Evolutionary conservation across 768 basidiomycete species (phyloP).

Genomic region (Hemileccinum rubropunctum): DNA sequence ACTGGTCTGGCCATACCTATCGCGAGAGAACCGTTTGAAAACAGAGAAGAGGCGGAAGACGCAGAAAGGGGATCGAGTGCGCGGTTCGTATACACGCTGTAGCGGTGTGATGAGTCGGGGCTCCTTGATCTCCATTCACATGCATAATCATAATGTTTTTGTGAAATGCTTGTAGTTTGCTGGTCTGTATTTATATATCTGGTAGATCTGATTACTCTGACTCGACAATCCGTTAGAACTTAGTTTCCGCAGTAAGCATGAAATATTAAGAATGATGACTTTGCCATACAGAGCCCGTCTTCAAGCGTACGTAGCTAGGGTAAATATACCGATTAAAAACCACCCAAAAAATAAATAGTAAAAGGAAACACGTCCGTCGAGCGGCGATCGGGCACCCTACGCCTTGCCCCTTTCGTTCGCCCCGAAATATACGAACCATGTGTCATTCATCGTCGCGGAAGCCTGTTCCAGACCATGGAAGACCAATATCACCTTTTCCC

Average conservation of each 20-base stretch:
- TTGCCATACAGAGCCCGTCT: too few species aligned
- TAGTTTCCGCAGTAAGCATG: too few species aligned
- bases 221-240: too few species aligned
- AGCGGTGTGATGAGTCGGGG: not conserved
- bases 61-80: constrained; percentile 49
- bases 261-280: too few species aligned
- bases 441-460: constrained; percentile 43
- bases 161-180: too few species aligned
- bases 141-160: too few species aligned
- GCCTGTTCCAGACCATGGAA: constrained; percentile 53
- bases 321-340: not conserved
- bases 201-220: too few species aligned
- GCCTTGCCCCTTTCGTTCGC: constrained; percentile 3
- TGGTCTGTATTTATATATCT: too few species aligned
- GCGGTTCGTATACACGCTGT: constrained; percentile 54
- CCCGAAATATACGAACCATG: constrained; percentile 31
- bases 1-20: constrained; percentile 51
- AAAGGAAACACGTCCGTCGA: not conserved
- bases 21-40: constrained; percentile 46
- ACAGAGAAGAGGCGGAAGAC: constrained; percentile 32
- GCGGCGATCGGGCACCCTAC: not conserved
- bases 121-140: too few species aligned
- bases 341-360: not conserved
- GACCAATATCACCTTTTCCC: constrained; percentile 39
- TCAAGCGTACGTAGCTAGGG: not conserved